Percentiles rank a stretch among this genome's conserved stretches.
phyloP scores from a whole-genome alignment of 371 early-diverging fungal species.

The Parasitella parasitica region DNA sequence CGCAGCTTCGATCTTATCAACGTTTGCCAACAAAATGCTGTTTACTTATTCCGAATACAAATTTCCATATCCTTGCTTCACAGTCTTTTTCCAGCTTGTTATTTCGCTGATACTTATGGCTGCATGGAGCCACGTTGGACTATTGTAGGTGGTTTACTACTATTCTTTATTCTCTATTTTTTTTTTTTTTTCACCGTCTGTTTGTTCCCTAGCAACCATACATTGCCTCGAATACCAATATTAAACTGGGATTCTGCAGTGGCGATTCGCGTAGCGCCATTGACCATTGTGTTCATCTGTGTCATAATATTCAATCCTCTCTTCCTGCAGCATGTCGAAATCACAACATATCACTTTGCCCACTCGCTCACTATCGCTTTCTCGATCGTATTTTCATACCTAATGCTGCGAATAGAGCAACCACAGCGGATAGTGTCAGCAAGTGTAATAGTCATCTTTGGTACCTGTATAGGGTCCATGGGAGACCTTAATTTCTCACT shows the following conservation, averaged over 20 bases:
- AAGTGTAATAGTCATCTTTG: conserved; percentile 53
- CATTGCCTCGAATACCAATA: conserved; percentile 37
- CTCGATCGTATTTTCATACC: conserved; percentile 55
- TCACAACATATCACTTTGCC: conserved; percentile 59
- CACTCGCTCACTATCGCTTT: conserved; percentile 60
- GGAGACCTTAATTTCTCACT: conserved; percentile 61
- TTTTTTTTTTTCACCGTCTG: too few species aligned
- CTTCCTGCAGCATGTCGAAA: conserved; percentile 60
- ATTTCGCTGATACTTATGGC: conserved; percentile 48
- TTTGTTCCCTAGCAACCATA: background rate
- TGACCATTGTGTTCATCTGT: conserved; percentile 55
- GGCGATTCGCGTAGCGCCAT: conserved; percentile 49
- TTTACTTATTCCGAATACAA: conserved; percentile 49
- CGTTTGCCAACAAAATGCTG: conserved; percentile 62
- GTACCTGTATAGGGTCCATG: conserved; percentile 53
- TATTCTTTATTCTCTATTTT: too few species aligned
- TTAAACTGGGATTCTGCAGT: conserved; percentile 47
- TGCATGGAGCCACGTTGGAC: conserved; percentile 41
- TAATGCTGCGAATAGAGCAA: conserved; percentile 44
- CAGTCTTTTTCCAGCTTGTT: conserved; percentile 55
- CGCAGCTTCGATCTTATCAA: conserved; percentile 50
- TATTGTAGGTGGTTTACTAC: conserved; percentile 46
- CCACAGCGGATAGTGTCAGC: conserved; percentile 35
- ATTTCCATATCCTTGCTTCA: conserved; percentile 62
- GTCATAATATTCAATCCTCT: conserved; percentile 60